Evolutionary conservation across 1,139 yeast genomes (phyloP).

Genomic region (Candida anutae): DNA sequence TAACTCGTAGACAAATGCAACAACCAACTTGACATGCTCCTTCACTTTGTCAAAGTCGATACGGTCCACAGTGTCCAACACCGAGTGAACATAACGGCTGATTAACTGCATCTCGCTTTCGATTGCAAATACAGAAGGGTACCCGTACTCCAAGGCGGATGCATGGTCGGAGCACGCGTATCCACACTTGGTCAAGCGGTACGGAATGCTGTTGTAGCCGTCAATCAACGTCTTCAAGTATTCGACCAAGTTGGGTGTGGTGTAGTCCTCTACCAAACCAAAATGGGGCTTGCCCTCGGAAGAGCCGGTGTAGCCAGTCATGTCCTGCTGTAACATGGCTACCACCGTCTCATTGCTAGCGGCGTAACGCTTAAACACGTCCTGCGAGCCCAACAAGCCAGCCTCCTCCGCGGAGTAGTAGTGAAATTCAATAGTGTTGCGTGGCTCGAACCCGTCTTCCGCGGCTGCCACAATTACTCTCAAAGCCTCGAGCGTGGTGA

Average conservation of each 20-base stretch:
- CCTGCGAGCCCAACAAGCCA: constrained; percentile 82
- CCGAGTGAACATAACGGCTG: constrained; percentile 67
- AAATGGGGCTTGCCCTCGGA: constrained; percentile 56
- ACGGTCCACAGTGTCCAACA: constrained; percentile 74
- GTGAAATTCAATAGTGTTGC: constrained; percentile 81
- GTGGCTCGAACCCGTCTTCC: constrained; percentile 40
- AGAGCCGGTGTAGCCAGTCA: constrained; percentile 78
- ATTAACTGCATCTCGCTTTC: constrained; percentile 63
- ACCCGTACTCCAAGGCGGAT: constrained; percentile 75
- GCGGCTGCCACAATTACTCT: constrained; percentile 43
- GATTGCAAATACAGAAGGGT: constrained; percentile 73
- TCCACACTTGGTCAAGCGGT: constrained; percentile 73
- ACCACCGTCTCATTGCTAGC: constrained; percentile 44
- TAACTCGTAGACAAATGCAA: constrained; percentile 67
- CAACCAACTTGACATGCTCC: constrained; percentile 69
- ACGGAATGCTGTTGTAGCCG: constrained; percentile 58
- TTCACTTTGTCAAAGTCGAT: constrained; percentile 69
- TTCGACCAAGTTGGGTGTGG: constrained; percentile 48
- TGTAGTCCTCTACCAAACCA: constrained; percentile 75
- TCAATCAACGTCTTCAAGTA: constrained; percentile 57
- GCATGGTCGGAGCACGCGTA: constrained; percentile 94
- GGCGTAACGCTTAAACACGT: constrained; percentile 56
- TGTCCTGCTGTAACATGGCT: constrained; percentile 90
- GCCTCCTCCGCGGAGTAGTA: constrained; percentile 95
- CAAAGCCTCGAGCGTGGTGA: constrained; percentile 69